Percentiles rank a stretch among this genome's conserved stretches.
These are phyloP conservation scores for Cruciata laevipes DNA, from an alignment of 257 asterid genomes.

Conservation along the genomic window DNA sequence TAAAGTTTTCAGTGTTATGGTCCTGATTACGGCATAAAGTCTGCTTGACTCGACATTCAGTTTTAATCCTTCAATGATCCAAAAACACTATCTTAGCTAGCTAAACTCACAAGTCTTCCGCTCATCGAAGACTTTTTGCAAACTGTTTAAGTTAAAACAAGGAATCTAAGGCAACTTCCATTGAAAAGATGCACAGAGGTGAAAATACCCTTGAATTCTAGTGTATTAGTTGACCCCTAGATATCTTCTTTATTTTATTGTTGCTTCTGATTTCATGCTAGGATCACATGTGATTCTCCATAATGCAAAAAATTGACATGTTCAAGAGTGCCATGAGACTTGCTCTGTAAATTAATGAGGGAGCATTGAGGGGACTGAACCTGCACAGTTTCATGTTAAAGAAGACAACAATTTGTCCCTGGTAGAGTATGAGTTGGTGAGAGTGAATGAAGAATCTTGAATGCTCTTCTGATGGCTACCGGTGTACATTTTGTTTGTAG, in stretches of 20 bases:
- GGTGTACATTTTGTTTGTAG: constrained; percentile 24
- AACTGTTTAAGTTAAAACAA: constrained; percentile 31
- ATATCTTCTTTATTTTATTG: neutral
- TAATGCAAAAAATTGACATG: constrained; percentile 74
- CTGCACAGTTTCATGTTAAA: constrained; percentile 53
- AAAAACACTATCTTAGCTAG: constrained; percentile 40
- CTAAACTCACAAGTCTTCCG: constrained; percentile 56
- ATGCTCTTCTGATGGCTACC: constrained; percentile 11
- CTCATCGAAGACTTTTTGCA: constrained; percentile 35
- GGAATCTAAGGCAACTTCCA: constrained; percentile 24
- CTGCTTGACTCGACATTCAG: constrained; percentile 56
- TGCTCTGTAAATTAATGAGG: constrained; percentile 81
- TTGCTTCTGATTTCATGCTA: too few species aligned
- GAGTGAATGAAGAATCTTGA: constrained; percentile 52
- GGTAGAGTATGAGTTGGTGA: constrained; percentile 77
- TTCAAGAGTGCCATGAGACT: constrained; percentile 80
- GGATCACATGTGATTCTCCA: constrained; percentile 46
- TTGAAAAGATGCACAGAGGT: constrained; percentile 55
- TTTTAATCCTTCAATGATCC: constrained; percentile 49
- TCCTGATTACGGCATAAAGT: neutral
- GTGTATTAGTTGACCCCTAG: neutral
- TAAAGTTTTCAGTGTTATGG: neutral
- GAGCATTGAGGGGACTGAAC: constrained; percentile 60
- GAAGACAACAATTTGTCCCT: constrained; percentile 76
- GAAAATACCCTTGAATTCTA: constrained; percentile 1